These are phyloP conservation scores for Lachancea dasiensis DNA, from an alignment of 805 yeast genomes.

Conservation along the genomic window DNA sequence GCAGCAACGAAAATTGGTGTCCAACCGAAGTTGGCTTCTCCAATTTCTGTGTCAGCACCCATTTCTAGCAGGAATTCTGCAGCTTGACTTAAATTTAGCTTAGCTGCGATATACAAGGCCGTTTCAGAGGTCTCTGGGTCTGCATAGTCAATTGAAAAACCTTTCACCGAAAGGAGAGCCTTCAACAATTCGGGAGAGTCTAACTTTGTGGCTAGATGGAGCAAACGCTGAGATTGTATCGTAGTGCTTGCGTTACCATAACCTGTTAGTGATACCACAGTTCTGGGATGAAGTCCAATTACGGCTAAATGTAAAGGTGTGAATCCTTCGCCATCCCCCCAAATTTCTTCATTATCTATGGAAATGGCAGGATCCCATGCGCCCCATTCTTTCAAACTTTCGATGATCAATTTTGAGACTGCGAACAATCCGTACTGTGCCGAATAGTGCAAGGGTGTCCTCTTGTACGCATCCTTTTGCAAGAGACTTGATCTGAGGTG, in stretches of 20 bases:
- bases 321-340: slow-evolving; percentile 70
- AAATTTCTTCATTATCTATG: slow-evolving; percentile 48
- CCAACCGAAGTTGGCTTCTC: slow-evolving; percentile 84
- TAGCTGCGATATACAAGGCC: slow-evolving; percentile 74
- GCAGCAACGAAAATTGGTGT: slow-evolving; percentile 89
- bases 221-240: slow-evolving; percentile 48
- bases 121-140: slow-evolving; percentile 66
- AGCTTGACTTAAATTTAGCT: slow-evolving; percentile 47
- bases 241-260: slow-evolving; percentile 35
- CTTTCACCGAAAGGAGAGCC: slow-evolving; percentile 46
- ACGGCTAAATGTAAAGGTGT: slow-evolving; percentile 84
- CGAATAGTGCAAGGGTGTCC: slow-evolving; percentile 88
- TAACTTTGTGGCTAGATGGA: slow-evolving; percentile 56
- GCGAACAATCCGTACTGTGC: slow-evolving; percentile 77
- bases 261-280: slow-evolving; percentile 54
- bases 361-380: slow-evolving; percentile 45
- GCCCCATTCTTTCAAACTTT: slow-evolving; percentile 52
- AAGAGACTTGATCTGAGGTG: slow-evolving; percentile 50
- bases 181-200: slow-evolving; percentile 52
- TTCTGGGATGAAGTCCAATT: slow-evolving; percentile 73
- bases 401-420: slow-evolving; percentile 52
- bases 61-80: slow-evolving; percentile 49
- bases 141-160: slow-evolving; percentile 57
- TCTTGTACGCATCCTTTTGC: slow-evolving; percentile 64
- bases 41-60: slow-evolving; percentile 69